Evolutionary conservation across 2,329 filamentous ascomycete species (phyloP).

Genomic region (Colletotrichum musicola): DNA sequence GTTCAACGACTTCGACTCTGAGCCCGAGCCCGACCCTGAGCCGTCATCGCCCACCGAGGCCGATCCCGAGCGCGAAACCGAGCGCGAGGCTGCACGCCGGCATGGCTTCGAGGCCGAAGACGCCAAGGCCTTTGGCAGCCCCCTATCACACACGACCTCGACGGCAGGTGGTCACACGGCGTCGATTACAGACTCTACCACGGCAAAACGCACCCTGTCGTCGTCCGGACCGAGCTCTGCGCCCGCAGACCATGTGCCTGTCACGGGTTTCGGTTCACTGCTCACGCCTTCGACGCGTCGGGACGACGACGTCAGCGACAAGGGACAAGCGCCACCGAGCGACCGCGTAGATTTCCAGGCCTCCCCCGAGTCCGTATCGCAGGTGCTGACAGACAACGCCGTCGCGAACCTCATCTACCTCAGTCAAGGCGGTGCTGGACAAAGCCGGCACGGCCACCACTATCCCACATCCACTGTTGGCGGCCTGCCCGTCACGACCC

Average conservation of each 20-base stretch:
- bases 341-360: constrained; percentile 19
- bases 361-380: constrained; percentile 44
- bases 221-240: constrained; percentile 17
- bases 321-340: constrained; percentile 5
- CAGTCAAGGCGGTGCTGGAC: constrained; percentile 46
- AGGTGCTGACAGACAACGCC: constrained; percentile 48
- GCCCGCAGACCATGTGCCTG: constrained; percentile 5
- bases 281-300: constrained; percentile 20
- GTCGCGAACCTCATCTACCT: constrained; percentile 52
- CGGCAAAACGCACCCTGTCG: constrained; percentile 15
- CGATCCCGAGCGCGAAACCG: not conserved
- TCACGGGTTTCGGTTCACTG: constrained; percentile 1
- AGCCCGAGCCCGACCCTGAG: constrained; percentile 16
- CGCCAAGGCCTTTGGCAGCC: constrained; percentile 20
- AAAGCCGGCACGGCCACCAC: constrained; percentile 1
- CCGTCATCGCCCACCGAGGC: not conserved
- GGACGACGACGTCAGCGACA: constrained; percentile 17
- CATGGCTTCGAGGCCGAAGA: constrained; percentile 6
- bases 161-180: constrained; percentile 20
- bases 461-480: constrained; percentile 1
- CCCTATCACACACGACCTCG: constrained; percentile 29
- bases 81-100: not conserved
- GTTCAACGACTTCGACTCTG: constrained; percentile 31
- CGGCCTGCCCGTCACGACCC: constrained; percentile 18
- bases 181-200: constrained; percentile 14